Conservation (phyloP, 139 green algal genomes). For the Micromonas pusilla region DNA sequence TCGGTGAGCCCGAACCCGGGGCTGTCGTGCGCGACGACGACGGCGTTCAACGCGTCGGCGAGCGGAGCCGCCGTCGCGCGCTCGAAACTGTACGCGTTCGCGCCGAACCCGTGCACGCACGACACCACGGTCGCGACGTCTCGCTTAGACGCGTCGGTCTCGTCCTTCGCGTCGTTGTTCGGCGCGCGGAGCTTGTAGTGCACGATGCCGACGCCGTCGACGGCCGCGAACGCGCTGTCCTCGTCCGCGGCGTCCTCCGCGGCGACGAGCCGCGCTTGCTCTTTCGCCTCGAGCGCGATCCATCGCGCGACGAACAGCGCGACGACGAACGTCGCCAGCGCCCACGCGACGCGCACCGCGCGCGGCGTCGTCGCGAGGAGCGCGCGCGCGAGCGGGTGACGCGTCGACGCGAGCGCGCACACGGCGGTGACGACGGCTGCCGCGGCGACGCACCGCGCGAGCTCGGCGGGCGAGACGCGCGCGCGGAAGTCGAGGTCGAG, state of each 20-base stretch:
- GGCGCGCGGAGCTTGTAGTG: neutral
- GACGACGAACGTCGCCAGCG: neutral
- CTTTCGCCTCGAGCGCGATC: neutral
- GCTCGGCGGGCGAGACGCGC: neutral
- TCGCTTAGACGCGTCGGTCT: neutral
- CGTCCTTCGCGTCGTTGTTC: neutral
- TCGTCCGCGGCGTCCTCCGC: neutral
- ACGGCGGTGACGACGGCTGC: neutral
- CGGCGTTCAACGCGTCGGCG: slow-evolving; percentile 40
- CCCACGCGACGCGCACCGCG: neutral
- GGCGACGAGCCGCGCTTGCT: neutral
- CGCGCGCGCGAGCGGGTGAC: too few species aligned
- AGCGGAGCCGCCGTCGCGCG: slow-evolving; percentile 43
- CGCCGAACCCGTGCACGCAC: slow-evolving; percentile 80
- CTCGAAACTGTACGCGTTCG: slow-evolving; percentile 59
- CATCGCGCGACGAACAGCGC: neutral
- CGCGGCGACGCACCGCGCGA: neutral
- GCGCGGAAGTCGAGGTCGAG: neutral
- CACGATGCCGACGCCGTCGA: neutral
- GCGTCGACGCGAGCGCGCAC: too few species aligned
- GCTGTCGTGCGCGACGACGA: slow-evolving; percentile 73
- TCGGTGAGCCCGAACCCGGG: slow-evolving; percentile 76
- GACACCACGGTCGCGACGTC: neutral
- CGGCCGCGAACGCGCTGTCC: neutral
- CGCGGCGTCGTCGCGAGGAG: too few species aligned